Base-by-base conservation (phyloP, 768 basidiomycete genomes). In the Dentipellis fragilis region DNA sequence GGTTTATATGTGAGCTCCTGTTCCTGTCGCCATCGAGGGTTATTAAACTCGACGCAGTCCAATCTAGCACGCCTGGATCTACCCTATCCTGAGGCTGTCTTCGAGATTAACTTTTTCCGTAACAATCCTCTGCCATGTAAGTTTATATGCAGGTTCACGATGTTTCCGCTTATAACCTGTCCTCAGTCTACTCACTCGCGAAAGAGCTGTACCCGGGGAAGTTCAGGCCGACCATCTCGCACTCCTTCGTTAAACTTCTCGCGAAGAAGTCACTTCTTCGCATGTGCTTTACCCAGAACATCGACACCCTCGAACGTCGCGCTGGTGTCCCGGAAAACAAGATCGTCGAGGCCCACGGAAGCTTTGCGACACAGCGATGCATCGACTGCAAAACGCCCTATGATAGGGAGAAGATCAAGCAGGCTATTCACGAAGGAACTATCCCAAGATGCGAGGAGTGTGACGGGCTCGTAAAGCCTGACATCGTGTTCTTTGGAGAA, bases 281-380 rank as follows among this genome's bases (percentile, higher is more conserved):
- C 58, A 84, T 76, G 42, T 89, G 87, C 71, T 90, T 89, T 64
- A 92, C 91, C 5, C 93, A 93, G 69, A 94, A 93, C 65, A 93
- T 93, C 54, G 94, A 97, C 66, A 94, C 92, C 0, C 80, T 97
- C 12, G 95, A 97, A 66, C 79, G 89, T 2, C 77, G 82, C 5
- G 90, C 92, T 0, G 90, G 90, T 5, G 78, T 96, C 0, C 83
- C 88, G 0, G 75, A 69, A 1, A 69, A 79, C 35, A 83, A 83
- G 66, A 84, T 98, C 58, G 77, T 98, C 49, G 95, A 98, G 71
- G 96, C 96, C 0, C 96, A 99, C 64, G 96, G 95, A 2, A 93
- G 89, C 61, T 99, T 98, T 62, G 95, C 95, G 0, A 71, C 75
- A 1, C 89, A 95, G 54, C 75, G 81, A 52, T 99, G 96, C 61